Percentiles rank a stretch among this genome's conserved stretches.
These are phyloP conservation scores for Paramecium caudatum DNA, from an alignment of 73 alveolate species.

Conservation along the genomic window DNA sequence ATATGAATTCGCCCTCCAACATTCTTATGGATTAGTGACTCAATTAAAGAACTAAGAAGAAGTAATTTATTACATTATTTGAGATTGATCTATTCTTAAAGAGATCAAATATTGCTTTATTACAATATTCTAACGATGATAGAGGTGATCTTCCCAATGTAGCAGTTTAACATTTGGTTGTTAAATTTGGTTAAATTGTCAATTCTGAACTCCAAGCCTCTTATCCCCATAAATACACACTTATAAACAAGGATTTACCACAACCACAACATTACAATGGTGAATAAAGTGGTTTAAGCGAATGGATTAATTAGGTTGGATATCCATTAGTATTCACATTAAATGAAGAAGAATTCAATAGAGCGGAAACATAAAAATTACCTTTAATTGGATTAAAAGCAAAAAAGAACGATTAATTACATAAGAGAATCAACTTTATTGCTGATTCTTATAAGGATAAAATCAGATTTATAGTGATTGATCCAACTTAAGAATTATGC, in stretches of 20 bases:
- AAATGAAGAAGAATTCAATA: slow-evolving; percentile 49
- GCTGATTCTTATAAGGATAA: neutral
- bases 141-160: neutral
- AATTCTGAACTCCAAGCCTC: neutral
- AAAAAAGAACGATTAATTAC: neutral
- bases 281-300: neutral
- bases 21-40: slow-evolving; percentile 24
- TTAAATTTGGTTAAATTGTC: slow-evolving; percentile 16
- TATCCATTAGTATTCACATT: slow-evolving; percentile 35
- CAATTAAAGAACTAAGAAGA: slow-evolving; percentile 6
- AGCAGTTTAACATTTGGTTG: neutral
- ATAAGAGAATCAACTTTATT: neutral
- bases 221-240: neutral
- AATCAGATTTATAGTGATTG: slow-evolving; percentile 2
- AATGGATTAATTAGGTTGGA: neutral
- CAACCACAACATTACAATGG: neutral
- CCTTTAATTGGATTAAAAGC: neutral
- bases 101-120: slow-evolving; percentile 37
- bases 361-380: neutral
- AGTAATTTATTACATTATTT: neutral
- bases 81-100: slow-evolving; percentile 54
- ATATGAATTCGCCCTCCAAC: slow-evolving; percentile 20
- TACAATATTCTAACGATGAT: slow-evolving; percentile 13
- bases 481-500: slow-evolving; percentile 6
- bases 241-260: neutral